phyloP scores from a whole-genome alignment of 2,329 filamentous ascomycete genomes.

The Alternaria sp. region DNA sequence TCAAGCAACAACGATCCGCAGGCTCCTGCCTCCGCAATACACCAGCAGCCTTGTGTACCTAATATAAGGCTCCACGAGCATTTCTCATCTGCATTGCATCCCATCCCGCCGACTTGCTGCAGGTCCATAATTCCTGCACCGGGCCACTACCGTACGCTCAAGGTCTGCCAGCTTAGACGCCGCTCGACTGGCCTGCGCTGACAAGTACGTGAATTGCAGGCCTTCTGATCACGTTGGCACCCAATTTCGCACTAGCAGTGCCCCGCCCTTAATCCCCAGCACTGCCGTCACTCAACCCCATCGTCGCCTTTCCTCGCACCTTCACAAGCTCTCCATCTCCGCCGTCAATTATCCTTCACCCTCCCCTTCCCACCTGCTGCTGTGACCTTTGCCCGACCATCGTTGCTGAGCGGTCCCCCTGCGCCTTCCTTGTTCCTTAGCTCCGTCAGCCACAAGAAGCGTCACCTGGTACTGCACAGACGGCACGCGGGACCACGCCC shows the following conservation, averaged over 20 bases:
- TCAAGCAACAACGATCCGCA: conserved; percentile 28
- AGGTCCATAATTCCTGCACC: conserved; percentile 23
- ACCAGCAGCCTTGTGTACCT: conserved; percentile 19
- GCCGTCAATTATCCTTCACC: conserved; percentile 34
- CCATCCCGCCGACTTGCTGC: conserved; percentile 11
- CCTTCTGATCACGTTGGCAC: conserved; percentile 22
- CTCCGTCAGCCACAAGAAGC: conserved; percentile 27
- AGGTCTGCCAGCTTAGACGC: conserved; percentile 9
- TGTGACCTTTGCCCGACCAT: conserved; percentile 14
- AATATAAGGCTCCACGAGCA: conserved; percentile 20
- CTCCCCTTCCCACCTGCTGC: conserved; percentile 8
- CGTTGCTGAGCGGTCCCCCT: conserved; percentile 27
- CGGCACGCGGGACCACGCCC: conserved; percentile 32
- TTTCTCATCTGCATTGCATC: conserved; percentile 9
- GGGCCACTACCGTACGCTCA: conserved; percentile 5
- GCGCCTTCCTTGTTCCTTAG: conserved; percentile 30
- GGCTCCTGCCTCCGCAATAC: conserved; percentile 12
- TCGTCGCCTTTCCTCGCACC: conserved; percentile 33
- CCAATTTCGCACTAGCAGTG: conserved; percentile 26
- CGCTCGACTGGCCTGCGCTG: conserved; percentile 11
- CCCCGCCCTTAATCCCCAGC: conserved; percentile 35
- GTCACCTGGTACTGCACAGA: conserved; percentile 33
- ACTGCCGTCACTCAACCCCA: conserved; percentile 35
- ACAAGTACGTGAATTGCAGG: conserved; percentile 19
- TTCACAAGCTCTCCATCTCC: conserved; percentile 24